Conservation (phyloP, 148 eudicot genomes). For the Silene uniflora region DNA sequence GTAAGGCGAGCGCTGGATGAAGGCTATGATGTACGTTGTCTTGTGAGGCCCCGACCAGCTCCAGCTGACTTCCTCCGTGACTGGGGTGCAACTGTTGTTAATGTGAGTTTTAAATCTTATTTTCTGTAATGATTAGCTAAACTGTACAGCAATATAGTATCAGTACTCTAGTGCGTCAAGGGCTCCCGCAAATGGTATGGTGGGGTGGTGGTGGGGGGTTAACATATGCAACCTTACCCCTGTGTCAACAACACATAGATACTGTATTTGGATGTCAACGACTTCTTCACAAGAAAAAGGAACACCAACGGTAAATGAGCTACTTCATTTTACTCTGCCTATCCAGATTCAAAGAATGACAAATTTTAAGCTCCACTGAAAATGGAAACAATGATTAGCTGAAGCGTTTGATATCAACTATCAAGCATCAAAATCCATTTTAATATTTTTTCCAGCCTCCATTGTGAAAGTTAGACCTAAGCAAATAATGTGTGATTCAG, state of each 20-base stretch:
- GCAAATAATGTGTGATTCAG: no score
- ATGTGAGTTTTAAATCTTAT: slow-evolving; percentile 38
- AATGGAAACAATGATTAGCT: no score
- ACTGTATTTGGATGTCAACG: no score
- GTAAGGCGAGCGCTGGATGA: slow-evolving; percentile 95
- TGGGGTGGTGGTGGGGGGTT: no score
- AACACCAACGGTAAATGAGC: no score
- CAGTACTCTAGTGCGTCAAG: neutral
- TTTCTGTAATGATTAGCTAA: neutral
- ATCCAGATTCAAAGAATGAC: neutral
- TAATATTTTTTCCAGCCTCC: neutral
- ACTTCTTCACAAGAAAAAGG: no score
- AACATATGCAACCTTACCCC: no score
- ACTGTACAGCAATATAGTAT: neutral
- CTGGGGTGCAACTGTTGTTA: slow-evolving; percentile 98
- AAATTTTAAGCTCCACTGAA: neutral
- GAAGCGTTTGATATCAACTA: neutral
- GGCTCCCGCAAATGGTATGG: neutral
- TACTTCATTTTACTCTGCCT: neutral
- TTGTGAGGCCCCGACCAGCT: slow-evolving; percentile 93
- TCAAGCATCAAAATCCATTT: neutral
- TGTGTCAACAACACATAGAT: no score
- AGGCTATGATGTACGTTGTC: slow-evolving; percentile 97
- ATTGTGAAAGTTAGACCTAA: neutral
- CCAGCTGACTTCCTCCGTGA: slow-evolving; percentile 99